Conservation (phyloP, 768 basidiomycete genomes). For the Phaffia tasmanica region DNA sequence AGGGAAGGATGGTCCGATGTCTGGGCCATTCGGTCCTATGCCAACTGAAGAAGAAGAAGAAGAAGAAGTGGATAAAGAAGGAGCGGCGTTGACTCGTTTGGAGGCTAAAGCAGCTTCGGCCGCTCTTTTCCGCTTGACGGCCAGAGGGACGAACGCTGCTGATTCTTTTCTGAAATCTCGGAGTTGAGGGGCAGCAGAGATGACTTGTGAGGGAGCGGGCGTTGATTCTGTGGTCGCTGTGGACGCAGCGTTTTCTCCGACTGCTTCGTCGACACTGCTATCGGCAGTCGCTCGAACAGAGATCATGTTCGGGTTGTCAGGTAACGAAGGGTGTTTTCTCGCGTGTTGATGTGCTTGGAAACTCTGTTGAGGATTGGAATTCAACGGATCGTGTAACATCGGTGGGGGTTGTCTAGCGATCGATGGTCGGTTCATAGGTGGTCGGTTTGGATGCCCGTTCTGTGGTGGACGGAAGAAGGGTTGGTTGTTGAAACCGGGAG, state of each 20-base stretch:
- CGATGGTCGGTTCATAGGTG: neutral
- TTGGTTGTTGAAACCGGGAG: neutral
- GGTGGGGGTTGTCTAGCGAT: constrained; percentile 8
- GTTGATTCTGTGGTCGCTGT: constrained; percentile 35
- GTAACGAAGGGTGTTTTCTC: constrained; percentile 18
- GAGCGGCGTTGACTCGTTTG: constrained; percentile 10
- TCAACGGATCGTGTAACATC: constrained; percentile 56
- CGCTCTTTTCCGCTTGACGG: constrained; percentile 56
- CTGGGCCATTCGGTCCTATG: neutral
- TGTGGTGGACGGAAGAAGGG: neutral
- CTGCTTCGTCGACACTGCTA: neutral
- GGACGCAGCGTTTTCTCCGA: neutral
- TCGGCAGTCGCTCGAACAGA: constrained; percentile 7
- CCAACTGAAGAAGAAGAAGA: neutral
- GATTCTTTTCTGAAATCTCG: constrained; percentile 92
- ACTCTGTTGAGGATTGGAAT: constrained; percentile 63
- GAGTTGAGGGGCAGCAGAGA: constrained; percentile 73
- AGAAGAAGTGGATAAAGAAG: neutral
- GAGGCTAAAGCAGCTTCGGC: neutral
- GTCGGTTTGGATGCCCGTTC: neutral
- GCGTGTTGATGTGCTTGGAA: constrained; percentile 51
- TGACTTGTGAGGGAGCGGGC: constrained; percentile 46
- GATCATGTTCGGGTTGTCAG: constrained; percentile 29
- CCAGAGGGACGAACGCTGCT: constrained; percentile 75
- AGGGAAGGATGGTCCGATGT: neutral